Evolutionary conservation across 1,284 basidiomycete species (phyloP).

Genomic region (Pyrrhoderma lamaoense): DNA sequence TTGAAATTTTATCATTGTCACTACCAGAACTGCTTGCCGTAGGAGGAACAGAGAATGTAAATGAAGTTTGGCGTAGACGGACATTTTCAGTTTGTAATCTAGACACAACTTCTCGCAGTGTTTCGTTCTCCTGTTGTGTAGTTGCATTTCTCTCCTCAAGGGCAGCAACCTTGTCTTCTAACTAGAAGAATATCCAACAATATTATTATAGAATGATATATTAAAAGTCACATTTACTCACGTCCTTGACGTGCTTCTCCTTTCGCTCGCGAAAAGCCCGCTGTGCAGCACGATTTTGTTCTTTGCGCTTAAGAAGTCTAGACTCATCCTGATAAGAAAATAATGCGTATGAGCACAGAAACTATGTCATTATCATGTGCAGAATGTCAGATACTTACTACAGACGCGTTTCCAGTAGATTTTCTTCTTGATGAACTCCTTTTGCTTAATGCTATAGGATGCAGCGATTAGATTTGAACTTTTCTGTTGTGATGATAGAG

Average conservation of each 20-base stretch:
- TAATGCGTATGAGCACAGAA: constrained; percentile 7
- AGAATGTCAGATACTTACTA: constrained; percentile 28
- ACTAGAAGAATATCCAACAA: constrained; percentile 32
- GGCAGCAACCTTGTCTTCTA: constrained; percentile 76
- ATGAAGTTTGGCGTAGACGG: constrained; percentile 60
- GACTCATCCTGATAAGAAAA: constrained; percentile 53
- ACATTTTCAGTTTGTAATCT: constrained; percentile 77
- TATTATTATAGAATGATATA: constrained; percentile 1
- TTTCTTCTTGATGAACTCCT: constrained; percentile 31
- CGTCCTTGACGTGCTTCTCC: constrained; percentile 84
- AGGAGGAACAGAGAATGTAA: constrained; percentile 65
- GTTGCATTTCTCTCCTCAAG: constrained; percentile 70
- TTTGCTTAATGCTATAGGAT: constrained; percentile 26
- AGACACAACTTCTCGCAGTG: constrained; percentile 66
- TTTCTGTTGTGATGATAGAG: constrained; percentile 3
- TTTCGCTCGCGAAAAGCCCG: constrained; percentile 81
- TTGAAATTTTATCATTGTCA: constrained; percentile 17
- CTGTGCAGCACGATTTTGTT: constrained; percentile 82
- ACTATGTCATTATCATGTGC: constrained; percentile 9
- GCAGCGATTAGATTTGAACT: not conserved
- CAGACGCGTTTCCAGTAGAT: constrained; percentile 34
- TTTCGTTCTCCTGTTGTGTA: constrained; percentile 64
- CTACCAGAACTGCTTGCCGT: constrained; percentile 16
- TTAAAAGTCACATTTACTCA: constrained; percentile 34
- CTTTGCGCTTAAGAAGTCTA: constrained; percentile 73